Evolutionary conservation across 129 eudicot genomes (phyloP).

Genomic region (Sambucus nigra): DNA sequence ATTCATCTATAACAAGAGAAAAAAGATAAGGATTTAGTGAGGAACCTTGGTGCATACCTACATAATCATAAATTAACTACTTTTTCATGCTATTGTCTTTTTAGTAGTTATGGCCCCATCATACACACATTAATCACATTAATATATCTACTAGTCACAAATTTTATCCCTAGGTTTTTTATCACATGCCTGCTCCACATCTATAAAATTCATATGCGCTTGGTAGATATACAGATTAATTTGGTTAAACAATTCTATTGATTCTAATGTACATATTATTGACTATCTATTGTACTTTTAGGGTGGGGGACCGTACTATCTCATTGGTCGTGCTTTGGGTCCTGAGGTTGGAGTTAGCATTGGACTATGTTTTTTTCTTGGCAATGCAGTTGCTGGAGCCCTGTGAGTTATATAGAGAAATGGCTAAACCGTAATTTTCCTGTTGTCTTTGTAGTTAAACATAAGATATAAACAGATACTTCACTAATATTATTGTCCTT

Average conservation of each 20-base stretch:
- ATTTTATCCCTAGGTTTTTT: too few species aligned
- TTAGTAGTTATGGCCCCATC: too few species aligned
- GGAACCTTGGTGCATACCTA: too few species aligned
- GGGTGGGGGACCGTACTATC: slow-evolving; percentile 99
- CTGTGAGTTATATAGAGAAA: slow-evolving; percentile 51
- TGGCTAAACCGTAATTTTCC: neutral
- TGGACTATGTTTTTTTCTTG: slow-evolving; percentile 96
- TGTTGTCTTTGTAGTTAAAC: slow-evolving; percentile 4
- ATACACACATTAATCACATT: too few species aligned
- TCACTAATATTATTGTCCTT: neutral
- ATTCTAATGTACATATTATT: slow-evolving; percentile 1
- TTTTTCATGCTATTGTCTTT: too few species aligned
- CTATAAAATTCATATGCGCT: neutral
- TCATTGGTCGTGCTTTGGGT: slow-evolving; percentile 99
- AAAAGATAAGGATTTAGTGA: too few species aligned
- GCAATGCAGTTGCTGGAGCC: slow-evolving; percentile 96
- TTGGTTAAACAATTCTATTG: slow-evolving; percentile 1
- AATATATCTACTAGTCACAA: too few species aligned
- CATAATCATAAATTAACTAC: too few species aligned
- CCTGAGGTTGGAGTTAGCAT: slow-evolving; percentile 99
- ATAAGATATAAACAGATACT: neutral
- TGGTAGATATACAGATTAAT: slow-evolving; percentile 1
- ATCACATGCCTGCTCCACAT: too few species aligned
- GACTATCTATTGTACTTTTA: slow-evolving; percentile 19
- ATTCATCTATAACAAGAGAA: too few species aligned